Evolutionary conservation across 2,329 filamentous ascomycete genomes (phyloP), one percentile per base, ranked within the genome.

Genomic region (Beauveria australis): DNA sequence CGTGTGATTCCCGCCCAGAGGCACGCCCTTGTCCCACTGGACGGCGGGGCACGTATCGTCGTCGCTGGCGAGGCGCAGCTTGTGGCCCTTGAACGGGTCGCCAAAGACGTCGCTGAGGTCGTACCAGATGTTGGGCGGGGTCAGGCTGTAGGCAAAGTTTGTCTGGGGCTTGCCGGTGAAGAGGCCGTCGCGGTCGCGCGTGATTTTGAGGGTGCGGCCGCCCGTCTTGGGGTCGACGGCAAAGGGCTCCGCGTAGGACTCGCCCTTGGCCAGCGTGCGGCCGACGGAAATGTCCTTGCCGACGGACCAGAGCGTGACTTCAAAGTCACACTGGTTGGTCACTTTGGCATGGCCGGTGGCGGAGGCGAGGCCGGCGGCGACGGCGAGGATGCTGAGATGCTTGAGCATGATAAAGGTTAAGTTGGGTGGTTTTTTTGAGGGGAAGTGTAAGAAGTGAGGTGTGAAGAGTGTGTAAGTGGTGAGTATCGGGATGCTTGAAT

Each of bases 71-170:
- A 70, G 66, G 5, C 66, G 67, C 8, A 77, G 33, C 67, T 71
- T 74, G 53, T 67, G 63, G 16, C 74, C 73, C 19, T 53, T 53
- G 24, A 77, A 76, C 9, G 70, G 65, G 59, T 75, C 70, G n/a
- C 75, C 75, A 51, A 76, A 77, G 18, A 76, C 72, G 62, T 71
- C 69, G 66, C 68, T 73, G 40, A 77, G 66, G 63, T 77, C 75
- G 61, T 76, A 77, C 73, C 73, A 77, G 59, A 77, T 63, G 12
- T 64, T 63, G 57, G 53, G 63, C 61, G 64, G 66, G 56, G 73
- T 69, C 33, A 77, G 70, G 68, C 64, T 75, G 65, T 74, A 76
- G 43, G 75, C 74, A 46, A 71, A 75, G 62, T 72, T 69, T 64
- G 71, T 73, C 71, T 77, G 73, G 37, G 75, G 68, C n/a, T 70